Evolutionary conservation across 2,329 filamentous ascomycete species (phyloP).

Genomic region (Ploettnerulaceae sp.): DNA sequence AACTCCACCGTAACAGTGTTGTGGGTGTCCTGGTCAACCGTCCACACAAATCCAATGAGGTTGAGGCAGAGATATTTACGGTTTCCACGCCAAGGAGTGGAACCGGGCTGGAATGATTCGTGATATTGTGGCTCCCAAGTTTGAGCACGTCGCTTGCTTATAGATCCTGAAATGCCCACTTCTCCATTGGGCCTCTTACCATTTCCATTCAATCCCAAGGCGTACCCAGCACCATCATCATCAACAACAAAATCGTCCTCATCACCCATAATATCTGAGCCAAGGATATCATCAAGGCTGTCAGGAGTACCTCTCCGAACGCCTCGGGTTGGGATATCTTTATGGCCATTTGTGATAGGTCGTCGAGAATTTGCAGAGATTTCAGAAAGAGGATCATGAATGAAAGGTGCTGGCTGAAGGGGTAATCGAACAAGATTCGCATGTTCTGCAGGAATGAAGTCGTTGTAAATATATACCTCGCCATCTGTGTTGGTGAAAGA

Average conservation of each 20-base stretch:
- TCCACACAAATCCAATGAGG: conserved; percentile 92
- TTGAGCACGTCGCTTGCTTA: conserved; percentile 39
- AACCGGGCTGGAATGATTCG: conserved; percentile 84
- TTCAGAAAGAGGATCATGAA: conserved; percentile 72
- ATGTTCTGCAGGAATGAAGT: conserved; percentile 59
- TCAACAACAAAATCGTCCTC: conserved; percentile 83
- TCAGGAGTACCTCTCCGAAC: conserved; percentile 62
- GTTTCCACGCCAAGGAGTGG: conserved; percentile 93
- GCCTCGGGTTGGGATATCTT: conserved; percentile 45
- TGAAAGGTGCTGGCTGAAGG: conserved; percentile 75
- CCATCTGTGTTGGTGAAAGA: conserved; percentile 92
- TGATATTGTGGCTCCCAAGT: conserved; percentile 62
- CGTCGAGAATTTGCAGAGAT: conserved; percentile 60
- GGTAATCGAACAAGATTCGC: conserved; percentile 51
- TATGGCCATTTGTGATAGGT: conserved; percentile 49
- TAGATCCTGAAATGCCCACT: conserved; percentile 35
- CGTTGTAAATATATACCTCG: conserved; percentile 84
- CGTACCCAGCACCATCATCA: conserved; percentile 91
- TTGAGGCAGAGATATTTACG: conserved; percentile 91
- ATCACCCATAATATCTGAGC: conserved; percentile 47
- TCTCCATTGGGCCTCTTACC: conserved; percentile 56
- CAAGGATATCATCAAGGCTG: conserved; percentile 79
- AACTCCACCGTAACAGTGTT: conserved; percentile 97
- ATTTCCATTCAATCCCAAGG: conserved; percentile 54
- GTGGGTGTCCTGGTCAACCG: conserved; percentile 87